Evolutionary conservation across 2,329 filamentous ascomycete genomes (phyloP).

Genomic region (Curvularia verruculosa): DNA sequence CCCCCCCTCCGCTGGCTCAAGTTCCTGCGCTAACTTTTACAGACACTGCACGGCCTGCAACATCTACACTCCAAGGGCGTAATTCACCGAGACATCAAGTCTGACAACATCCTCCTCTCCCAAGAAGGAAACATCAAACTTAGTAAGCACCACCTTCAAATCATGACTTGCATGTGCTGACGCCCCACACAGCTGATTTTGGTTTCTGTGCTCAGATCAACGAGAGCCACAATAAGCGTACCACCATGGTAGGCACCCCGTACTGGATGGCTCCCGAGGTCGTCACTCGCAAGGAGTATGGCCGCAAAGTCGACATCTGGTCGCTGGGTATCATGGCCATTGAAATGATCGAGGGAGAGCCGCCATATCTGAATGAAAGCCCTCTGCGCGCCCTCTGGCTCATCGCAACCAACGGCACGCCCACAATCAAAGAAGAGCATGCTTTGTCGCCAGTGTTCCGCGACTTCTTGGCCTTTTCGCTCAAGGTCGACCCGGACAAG

Average conservation of each 20-base stretch:
- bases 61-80: conserved; percentile 97
- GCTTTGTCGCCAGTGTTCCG: conserved; percentile 80
- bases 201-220: conserved; percentile 99
- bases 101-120: conserved; percentile 94
- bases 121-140: conserved; percentile 97
- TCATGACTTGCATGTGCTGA: conserved; percentile 6
- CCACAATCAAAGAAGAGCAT: conserved; percentile 90
- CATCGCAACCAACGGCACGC: conserved; percentile 96
- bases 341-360: conserved; percentile 99
- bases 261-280: conserved; percentile 99
- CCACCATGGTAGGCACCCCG: conserved; percentile 97
- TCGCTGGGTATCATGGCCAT: conserved; percentile 99
- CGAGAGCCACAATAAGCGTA: conserved; percentile 94
- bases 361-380: conserved; percentile 93
- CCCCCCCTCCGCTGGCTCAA: too few species aligned
- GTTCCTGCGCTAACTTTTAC: conserved; percentile 20
- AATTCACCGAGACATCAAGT: conserved; percentile 98
- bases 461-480: conserved; percentile 89
- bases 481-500: conserved; percentile 98
- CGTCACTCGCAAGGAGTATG: conserved; percentile 96
- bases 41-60: conserved; percentile 86
- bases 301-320: conserved; percentile 98
- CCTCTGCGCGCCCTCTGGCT: conserved; percentile 91
- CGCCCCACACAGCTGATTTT: conserved; percentile 75
- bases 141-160: conserved; percentile 64